Base-by-base conservation (phyloP, 306 rosid genomes). In the Quercus agrifolia region DNA sequence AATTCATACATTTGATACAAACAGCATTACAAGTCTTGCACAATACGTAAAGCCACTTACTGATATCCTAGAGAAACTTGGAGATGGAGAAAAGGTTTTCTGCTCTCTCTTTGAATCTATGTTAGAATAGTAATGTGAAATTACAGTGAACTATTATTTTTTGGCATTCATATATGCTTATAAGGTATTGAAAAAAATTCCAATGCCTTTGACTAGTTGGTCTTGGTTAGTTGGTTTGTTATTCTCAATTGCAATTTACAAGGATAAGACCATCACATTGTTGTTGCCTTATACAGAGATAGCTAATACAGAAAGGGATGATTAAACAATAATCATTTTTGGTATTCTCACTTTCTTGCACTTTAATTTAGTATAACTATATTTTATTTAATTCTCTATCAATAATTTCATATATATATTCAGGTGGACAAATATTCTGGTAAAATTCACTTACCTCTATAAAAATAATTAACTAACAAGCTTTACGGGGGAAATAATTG, bases 1-100 rank as follows among this genome's bases (percentile, higher is more conserved):
- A 79, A 91, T 91, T 81, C 91, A 92, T 89, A 87, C 90, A 14
- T 93, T 84, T 74, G 97, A 95, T 69, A 81, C 96, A 59, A 95
- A 95, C 88, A 83, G 73, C 78, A 85, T 95, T 74, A 82, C 87
- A 49, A 86, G 88, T 74, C 83, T 95, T 70, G 86, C 91, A n/a
- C 92, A 93, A 78, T 95, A 95, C 5, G 98, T 86, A 76, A 91
- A 93, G 89, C 99, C 99, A 27, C 97, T 95, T 30, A 88, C 83
- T 23, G 90, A 95, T 77, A 81, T 88, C 75, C 90, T 95, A 61
- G 94, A 84, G 77, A 93, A 89, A 19, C 92, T 95, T 84, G 67
- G 91, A 4, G 94, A 95, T 58, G 96, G 88, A 41, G 82, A 90
- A 56, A 95, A 91, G 97, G 99, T 93, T 72, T 28, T 67, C n/a